phyloP scores from a whole-genome alignment of 169 alveolate genomes.

The Babesia ovis region DNA sequence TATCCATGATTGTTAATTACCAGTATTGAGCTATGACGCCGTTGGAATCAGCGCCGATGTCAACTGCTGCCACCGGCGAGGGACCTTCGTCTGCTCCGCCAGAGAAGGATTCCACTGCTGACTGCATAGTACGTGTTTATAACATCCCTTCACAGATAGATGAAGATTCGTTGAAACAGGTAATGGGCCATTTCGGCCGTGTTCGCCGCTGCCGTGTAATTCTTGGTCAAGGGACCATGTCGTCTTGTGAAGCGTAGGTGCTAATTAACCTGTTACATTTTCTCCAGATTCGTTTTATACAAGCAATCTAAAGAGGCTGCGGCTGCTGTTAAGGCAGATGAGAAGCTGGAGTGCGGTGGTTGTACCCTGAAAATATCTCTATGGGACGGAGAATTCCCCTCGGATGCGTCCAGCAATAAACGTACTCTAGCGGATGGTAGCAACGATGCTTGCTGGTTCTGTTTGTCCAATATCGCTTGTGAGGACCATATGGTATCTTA shows the following conservation, averaged over 20 bases:
- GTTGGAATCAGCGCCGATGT: neutral
- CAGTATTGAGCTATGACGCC: too few species aligned
- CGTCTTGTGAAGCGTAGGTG: constrained; percentile 62
- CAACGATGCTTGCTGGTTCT: constrained; percentile 63
- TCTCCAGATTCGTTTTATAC: constrained; percentile 31
- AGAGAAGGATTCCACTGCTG: neutral
- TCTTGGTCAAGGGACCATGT: constrained; percentile 5
- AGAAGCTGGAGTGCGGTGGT: constrained; percentile 68
- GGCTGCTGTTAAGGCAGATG: constrained; percentile 57
- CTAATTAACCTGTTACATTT: neutral
- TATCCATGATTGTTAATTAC: too few species aligned
- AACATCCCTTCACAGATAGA: constrained; percentile 58
- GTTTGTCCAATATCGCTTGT: constrained; percentile 48
- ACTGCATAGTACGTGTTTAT: constrained; percentile 20
- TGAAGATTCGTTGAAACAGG: constrained; percentile 51
- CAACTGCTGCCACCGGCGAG: neutral
- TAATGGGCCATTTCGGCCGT: constrained; percentile 59
- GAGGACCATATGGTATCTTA: constrained; percentile 60
- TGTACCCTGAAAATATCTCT: constrained; percentile 45
- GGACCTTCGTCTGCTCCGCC: neutral
- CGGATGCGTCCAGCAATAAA: constrained; percentile 9
- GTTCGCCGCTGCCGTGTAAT: constrained; percentile 40
- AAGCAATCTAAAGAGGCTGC: constrained; percentile 33
- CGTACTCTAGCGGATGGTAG: neutral
- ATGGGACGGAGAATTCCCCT: constrained; percentile 43